phyloP scores from a whole-genome alignment of 148 eudicot species.

The Bassia scoparia region DNA sequence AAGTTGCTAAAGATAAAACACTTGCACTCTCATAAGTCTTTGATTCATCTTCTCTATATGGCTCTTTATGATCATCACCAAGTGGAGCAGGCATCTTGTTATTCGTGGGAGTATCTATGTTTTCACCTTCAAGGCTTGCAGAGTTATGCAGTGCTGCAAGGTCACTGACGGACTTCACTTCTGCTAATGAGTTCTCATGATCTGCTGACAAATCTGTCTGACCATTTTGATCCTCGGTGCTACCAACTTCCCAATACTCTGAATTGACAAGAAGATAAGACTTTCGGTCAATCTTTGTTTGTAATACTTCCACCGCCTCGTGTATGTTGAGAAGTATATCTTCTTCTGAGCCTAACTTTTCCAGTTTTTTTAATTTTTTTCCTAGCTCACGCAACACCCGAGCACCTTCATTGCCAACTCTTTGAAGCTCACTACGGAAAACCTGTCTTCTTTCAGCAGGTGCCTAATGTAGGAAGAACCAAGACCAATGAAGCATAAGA shows the following conservation, averaged over 20 bases:
- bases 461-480: conserved; percentile 43
- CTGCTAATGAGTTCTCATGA: conserved; percentile 30
- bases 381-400: conserved; percentile 70
- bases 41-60: conserved; percentile 40
- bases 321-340: conserved; percentile 55
- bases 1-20: conserved; percentile 67
- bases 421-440: conserved; percentile 60
- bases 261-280: conserved; percentile 76
- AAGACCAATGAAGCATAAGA: neutral
- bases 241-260: conserved; percentile 66
- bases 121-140: conserved; percentile 29
- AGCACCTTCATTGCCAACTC: conserved; percentile 76
- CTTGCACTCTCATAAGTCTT: conserved; percentile 70
- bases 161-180: conserved; percentile 41
- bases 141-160: conserved; percentile 32
- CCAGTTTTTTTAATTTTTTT: conserved; percentile 64
- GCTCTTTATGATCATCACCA: conserved; percentile 18
- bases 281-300: conserved; percentile 60
- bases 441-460: conserved; percentile 74
- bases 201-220: conserved; percentile 33
- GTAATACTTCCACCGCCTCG: conserved; percentile 68
- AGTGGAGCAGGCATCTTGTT: conserved; percentile 29
- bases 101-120: neutral
- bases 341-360: conserved; percentile 45
- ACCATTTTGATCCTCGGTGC: conserved; percentile 23